Percentiles rank a stretch among this genome's conserved stretches.
These are phyloP conservation scores for Cyberlindnera samutprakarnensis DNA, from an alignment of 805 yeast genomes.

Conservation along the genomic window DNA sequence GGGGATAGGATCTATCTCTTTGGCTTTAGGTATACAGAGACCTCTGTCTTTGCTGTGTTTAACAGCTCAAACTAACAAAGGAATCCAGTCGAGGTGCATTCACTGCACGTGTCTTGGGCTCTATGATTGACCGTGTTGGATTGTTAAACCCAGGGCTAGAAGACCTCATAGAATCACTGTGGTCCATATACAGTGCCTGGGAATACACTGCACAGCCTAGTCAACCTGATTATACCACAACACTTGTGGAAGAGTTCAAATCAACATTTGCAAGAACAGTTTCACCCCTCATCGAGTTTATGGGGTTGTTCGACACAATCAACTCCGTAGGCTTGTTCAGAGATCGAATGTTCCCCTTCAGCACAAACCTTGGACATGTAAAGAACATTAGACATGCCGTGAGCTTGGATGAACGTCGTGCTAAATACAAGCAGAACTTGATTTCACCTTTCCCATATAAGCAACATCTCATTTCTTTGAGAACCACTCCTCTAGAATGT, in stretches of 20 bases:
- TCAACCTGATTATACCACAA: slow-evolving; percentile 32
- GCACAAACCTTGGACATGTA: slow-evolving; percentile 42
- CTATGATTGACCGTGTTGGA: slow-evolving; percentile 62
- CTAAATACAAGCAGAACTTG: slow-evolving; percentile 51
- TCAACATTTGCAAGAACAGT: slow-evolving; percentile 42
- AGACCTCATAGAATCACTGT: slow-evolving; percentile 49
- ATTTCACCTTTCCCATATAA: slow-evolving; percentile 38
- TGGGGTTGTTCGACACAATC: slow-evolving; percentile 67
- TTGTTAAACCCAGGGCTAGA: slow-evolving; percentile 47
- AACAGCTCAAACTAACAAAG: slow-evolving; percentile 1
- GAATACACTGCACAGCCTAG: slow-evolving; percentile 51
- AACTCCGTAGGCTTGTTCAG: slow-evolving; percentile 56
- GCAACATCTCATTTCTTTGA: slow-evolving; percentile 22
- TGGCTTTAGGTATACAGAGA: slow-evolving; percentile 40
- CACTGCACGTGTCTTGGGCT: slow-evolving; percentile 54
- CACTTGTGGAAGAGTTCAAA: slow-evolving; percentile 46
- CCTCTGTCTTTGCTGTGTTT: too few species aligned
- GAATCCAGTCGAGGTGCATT: slow-evolving; percentile 50
- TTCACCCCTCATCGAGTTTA: slow-evolving; percentile 40
- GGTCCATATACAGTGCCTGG: slow-evolving; percentile 58
- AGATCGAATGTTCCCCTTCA: slow-evolving; percentile 52
- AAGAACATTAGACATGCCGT: slow-evolving; percentile 61
- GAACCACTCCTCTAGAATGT: slow-evolving; percentile 4
- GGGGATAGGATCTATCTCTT: slow-evolving; percentile 49
- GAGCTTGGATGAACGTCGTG: slow-evolving; percentile 59